Conservation (phyloP, 192 early-diverging fungal genomes). For the Funneliformis mosseae region DNA sequence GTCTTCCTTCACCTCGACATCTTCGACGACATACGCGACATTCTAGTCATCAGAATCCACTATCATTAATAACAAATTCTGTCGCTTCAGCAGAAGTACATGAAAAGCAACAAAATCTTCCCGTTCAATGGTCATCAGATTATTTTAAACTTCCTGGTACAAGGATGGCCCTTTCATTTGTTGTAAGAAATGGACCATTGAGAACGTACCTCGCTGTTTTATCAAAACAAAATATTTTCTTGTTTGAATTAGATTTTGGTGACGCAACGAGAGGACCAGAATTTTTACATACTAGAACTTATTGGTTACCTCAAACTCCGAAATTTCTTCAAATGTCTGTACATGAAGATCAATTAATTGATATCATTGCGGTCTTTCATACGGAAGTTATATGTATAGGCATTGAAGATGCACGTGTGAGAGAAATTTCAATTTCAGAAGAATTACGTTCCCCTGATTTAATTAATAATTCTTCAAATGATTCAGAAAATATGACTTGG, state of each 20-base stretch:
- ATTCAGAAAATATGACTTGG: conserved; percentile 4
- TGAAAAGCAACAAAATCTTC: background rate
- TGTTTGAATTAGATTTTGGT: conserved; percentile 22
- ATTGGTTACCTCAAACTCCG: conserved; percentile 32
- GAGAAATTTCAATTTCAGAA: conserved; percentile 8
- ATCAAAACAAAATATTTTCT: conserved; percentile 30
- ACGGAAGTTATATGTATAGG: conserved; percentile 22
- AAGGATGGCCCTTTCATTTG: conserved; percentile 9
- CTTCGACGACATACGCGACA: background rate
- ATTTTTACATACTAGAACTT: conserved; percentile 19
- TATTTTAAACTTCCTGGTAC: conserved; percentile 25
- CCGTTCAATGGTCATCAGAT: conserved; percentile 2
- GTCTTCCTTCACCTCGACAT: background rate
- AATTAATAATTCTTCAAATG: background rate
- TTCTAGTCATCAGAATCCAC: background rate
- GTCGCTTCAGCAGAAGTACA: background rate
- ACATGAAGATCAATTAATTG: conserved; percentile 22
- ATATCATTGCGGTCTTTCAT: conserved; percentile 26
- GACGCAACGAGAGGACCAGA: background rate
- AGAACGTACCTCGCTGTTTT: conserved; percentile 18
- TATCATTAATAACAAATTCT: conserved; percentile 14
- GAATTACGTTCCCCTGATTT: background rate
- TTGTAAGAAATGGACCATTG: background rate
- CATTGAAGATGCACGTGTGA: conserved; percentile 16
- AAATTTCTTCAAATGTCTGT: conserved; percentile 21